These are phyloP conservation scores for Cercospora sesami DNA, from an alignment of 2,329 filamentous ascomycete genomes.

Conservation along the genomic window DNA sequence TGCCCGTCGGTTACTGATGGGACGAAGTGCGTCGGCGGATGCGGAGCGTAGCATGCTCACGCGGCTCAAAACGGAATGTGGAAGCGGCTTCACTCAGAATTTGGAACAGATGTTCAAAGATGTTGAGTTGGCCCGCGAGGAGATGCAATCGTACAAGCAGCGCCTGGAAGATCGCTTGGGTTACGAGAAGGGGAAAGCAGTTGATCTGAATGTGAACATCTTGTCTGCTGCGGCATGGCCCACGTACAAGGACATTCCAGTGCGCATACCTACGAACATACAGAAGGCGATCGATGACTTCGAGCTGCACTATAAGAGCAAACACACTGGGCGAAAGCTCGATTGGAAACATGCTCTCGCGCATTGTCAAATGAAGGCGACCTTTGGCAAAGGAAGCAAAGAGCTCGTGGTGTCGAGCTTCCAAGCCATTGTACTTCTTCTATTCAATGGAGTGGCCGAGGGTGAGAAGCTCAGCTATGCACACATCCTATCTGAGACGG, in stretches of 20 bases:
- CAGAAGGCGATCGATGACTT: slow-evolving; percentile 76
- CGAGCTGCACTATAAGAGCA: slow-evolving; percentile 80
- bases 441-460: slow-evolving; percentile 74
- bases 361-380: slow-evolving; percentile 80
- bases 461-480: slow-evolving; percentile 70
- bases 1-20: slow-evolving; percentile 84
- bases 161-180: slow-evolving; percentile 58
- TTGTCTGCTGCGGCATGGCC: slow-evolving; percentile 93
- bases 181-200: slow-evolving; percentile 51
- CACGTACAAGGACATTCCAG: slow-evolving; percentile 73
- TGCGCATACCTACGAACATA: slow-evolving; percentile 75
- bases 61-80: slow-evolving; percentile 89
- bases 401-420: slow-evolving; percentile 89
- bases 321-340: slow-evolving; percentile 83
- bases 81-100: slow-evolving; percentile 91
- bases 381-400: slow-evolving; percentile 76
- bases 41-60: slow-evolving; percentile 94
- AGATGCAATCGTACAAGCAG: slow-evolving; percentile 84
- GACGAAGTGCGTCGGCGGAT: slow-evolving; percentile 87
- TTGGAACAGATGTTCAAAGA: slow-evolving; percentile 99
- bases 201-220: slow-evolving; percentile 84
- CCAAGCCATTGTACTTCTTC: slow-evolving; percentile 83
- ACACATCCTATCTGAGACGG: slow-evolving; percentile 72
- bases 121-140: slow-evolving; percentile 86
- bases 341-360: slow-evolving; percentile 93